These are phyloP conservation scores for Phytophthora pluvialis DNA, from an alignment of 352 stramenopile species.

Conservation along the genomic window DNA sequence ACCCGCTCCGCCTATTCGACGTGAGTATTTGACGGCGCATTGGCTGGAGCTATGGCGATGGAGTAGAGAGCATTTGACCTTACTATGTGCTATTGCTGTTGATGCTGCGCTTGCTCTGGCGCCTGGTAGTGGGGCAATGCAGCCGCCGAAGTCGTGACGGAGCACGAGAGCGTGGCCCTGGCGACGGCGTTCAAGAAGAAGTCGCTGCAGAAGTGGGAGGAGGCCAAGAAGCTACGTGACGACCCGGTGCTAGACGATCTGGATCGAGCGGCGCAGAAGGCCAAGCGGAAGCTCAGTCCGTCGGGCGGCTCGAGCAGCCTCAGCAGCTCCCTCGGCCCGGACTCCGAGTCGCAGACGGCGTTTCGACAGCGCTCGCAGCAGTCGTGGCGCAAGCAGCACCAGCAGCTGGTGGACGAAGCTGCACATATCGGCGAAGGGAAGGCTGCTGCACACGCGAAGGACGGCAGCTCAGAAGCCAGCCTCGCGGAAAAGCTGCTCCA, in stretches of 20 bases:
- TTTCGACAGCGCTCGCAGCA: constrained; percentile 69
- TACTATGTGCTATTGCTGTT: not conserved
- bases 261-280: constrained; percentile 27
- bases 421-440: constrained; percentile 27
- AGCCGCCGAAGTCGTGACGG: constrained; percentile 23
- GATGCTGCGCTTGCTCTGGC: not conserved
- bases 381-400: constrained; percentile 67
- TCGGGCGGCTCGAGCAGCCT: constrained; percentile 15
- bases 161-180: constrained; percentile 46
- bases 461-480: constrained; percentile 26
- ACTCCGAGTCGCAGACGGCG: constrained; percentile 8
- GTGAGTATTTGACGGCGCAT: constrained; percentile 13
- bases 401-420: constrained; percentile 48
- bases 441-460: not conserved
- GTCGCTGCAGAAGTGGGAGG: constrained; percentile 52
- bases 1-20: constrained; percentile 35
- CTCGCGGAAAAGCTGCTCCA: constrained; percentile 54
- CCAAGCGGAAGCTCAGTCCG: constrained; percentile 27
- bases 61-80: not conserved
- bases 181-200: constrained; percentile 54
- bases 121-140: constrained; percentile 21
- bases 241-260: constrained; percentile 55
- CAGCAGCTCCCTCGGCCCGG: constrained; percentile 14
- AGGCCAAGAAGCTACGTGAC: constrained; percentile 47
- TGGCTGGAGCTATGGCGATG: not conserved